A percentile compares a stretch with the other conserved stretches of the same genome.
Conservation (phyloP, 495 filamentous ascomycete genomes). For the Aspergillus haitiensis region DNA sequence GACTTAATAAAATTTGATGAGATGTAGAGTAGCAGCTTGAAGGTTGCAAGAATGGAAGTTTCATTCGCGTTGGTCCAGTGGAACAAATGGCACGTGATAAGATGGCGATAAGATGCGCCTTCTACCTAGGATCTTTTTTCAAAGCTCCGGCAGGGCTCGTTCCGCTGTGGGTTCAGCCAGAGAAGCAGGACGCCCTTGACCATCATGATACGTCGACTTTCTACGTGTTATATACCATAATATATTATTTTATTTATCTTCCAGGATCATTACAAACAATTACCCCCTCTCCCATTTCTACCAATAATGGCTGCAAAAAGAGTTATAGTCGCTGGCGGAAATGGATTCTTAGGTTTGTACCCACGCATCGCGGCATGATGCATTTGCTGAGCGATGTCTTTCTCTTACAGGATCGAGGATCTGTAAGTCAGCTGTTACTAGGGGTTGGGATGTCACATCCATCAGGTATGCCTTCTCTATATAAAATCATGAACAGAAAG, state of each 20-base stretch:
- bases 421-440: slow-evolving; percentile 78
- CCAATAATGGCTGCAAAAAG: slow-evolving; percentile 56
- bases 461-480: slow-evolving; percentile 61
- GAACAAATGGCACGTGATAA: slow-evolving; percentile 12
- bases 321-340: slow-evolving; percentile 89
- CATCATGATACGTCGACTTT: neutral
- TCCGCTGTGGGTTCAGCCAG: slow-evolving; percentile 7
- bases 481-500: neutral
- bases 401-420: slow-evolving; percentile 68
- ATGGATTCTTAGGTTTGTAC: slow-evolving; percentile 73
- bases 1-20: neutral
- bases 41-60: slow-evolving; percentile 1
- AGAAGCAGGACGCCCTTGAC: neutral
- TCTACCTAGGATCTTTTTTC: slow-evolving; percentile 13
- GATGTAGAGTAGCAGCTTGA: neutral
- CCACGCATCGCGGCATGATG: neutral
- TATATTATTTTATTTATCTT: neutral
- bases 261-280: neutral
- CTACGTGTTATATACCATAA: neutral
- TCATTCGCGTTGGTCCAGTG: neutral
- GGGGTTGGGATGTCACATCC: slow-evolving; percentile 87
- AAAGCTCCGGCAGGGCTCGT: slow-evolving; percentile 20
- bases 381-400: neutral
- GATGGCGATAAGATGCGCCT: slow-evolving; percentile 21
- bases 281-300: neutral